Evolutionary conservation across 179 eudicot species (phyloP), one percentile per base, ranked within the genome.

Genomic region (Camellia oleifera): DNA sequence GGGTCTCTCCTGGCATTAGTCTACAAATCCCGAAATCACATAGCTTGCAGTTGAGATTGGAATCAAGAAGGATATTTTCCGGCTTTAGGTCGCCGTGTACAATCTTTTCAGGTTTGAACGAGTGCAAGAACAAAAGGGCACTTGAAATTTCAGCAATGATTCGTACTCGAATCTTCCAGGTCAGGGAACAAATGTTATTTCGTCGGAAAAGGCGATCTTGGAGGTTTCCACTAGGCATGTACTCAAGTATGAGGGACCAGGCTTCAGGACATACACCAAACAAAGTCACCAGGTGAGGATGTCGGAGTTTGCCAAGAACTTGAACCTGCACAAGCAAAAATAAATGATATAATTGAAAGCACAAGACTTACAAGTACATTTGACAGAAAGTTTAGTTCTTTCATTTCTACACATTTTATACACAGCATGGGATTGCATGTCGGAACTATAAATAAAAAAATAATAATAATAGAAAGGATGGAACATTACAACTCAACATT

Each of bases 11-110:
- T 11, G 88, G 81, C 70, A 87, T 71, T 67, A 93, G 79, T 82
- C 89, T 86, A 79, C 80, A 85, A 77, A 90, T 84, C 72, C 93
- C 92, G 83, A 84, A 89, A 75, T 94, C 95, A 79, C 89, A 82
- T 54, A 94, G 77, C 82, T 89, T 94, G 85, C 93, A 91, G 79
- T 84, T 84, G 77, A 91, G 78, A 52, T 91, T 88, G 61, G 91
- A 75, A 85, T 88, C 94, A 20, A 94, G 87, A 75, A 91, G 90
- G 66, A 94, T 81, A 77, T 86, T 89, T 66, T 88, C 92, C n/a
- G 89, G 95, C 84, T 93, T 91, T 64, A 94, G 85, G 78, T 90
- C 87, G 4, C 98, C 97, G 69, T 94, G 98, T 14, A 91, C 84
- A 52, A 88, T 85, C 81, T 84, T 88, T 75, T 86, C 89, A 45